Percentiles rank a stretch among this genome's conserved stretches.
These are phyloP conservation scores for Dothideomycetes sp. DNA, from an alignment of 2,329 filamentous ascomycete species.

Conservation along the genomic window DNA sequence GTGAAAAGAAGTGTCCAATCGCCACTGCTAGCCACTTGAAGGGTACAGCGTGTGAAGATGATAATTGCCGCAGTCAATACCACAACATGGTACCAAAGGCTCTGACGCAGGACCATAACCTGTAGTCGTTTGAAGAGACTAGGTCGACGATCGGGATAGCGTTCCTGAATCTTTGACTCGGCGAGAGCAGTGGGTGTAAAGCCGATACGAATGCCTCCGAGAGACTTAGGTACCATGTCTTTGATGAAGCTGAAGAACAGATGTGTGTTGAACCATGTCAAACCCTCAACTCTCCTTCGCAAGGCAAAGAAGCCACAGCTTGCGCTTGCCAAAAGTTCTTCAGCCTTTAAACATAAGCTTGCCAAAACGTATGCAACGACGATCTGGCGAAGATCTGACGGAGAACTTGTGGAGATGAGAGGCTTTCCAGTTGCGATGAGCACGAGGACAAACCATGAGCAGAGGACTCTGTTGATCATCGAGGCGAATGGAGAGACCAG, in stretches of 20 bases:
- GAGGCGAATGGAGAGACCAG: slow-evolving; percentile 1
- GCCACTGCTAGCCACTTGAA: slow-evolving; percentile 41
- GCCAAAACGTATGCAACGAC: not conserved
- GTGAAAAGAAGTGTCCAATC: slow-evolving; percentile 28
- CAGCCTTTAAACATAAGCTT: not conserved
- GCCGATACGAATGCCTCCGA: not conserved
- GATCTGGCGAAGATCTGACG: not conserved
- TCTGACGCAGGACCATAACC: slow-evolving; percentile 45
- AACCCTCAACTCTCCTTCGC: slow-evolving; percentile 1
- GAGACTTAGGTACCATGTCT: slow-evolving; percentile 1
- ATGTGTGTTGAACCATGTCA: slow-evolving; percentile 6
- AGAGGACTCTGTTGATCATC: slow-evolving; percentile 10
- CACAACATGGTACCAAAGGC: slow-evolving; percentile 44
- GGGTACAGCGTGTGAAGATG: slow-evolving; percentile 36
- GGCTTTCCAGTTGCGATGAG: slow-evolving; percentile 5
- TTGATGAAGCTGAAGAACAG: slow-evolving; percentile 4
- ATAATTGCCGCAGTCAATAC: not conserved
- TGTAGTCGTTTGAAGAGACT: not conserved
- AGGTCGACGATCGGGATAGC: slow-evolving; percentile 1
- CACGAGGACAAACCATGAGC: slow-evolving; percentile 7
- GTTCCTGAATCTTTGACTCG: slow-evolving; percentile 10
- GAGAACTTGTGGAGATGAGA: not conserved
- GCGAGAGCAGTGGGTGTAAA: slow-evolving; percentile 6
- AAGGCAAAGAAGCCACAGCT: slow-evolving; percentile 6
- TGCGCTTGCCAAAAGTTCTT: slow-evolving; percentile 6